These are phyloP conservation scores for Pichia sp. DNA, from an alignment of 1,139 yeast genomes.

Conservation along the genomic window DNA sequence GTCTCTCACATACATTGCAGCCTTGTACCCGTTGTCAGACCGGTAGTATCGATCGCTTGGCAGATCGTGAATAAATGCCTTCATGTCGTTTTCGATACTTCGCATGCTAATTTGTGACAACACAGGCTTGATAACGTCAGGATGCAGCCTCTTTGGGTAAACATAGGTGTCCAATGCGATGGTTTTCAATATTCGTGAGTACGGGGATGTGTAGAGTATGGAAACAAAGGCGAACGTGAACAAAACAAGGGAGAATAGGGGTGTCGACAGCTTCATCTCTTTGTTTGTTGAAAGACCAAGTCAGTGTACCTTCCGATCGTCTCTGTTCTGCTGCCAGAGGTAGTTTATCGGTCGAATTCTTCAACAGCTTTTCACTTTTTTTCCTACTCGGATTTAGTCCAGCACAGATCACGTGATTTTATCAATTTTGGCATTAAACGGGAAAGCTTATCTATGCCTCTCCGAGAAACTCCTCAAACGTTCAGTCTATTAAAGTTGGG, in stretches of 20 bases:
- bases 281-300: too few species aligned
- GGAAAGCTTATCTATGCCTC: too few species aligned
- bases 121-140: slow-evolving; percentile 7
- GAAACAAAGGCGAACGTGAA: not conserved
- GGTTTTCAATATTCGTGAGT: slow-evolving; percentile 12
- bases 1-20: slow-evolving; percentile 67
- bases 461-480: too few species aligned
- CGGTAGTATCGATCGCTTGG: slow-evolving; percentile 78
- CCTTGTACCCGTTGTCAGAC: slow-evolving; percentile 62
- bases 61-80: slow-evolving; percentile 28
- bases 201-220: slow-evolving; percentile 14
- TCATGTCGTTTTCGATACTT: slow-evolving; percentile 13
- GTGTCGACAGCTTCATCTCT: not conserved
- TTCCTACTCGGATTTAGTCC: too few species aligned
- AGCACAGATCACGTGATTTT: too few species aligned
- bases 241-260: not conserved
- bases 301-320: too few species aligned
- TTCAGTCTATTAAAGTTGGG: too few species aligned
- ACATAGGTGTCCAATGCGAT: slow-evolving; percentile 19
- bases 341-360: too few species aligned
- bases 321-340: too few species aligned
- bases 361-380: too few species aligned
- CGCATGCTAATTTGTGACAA: not conserved
- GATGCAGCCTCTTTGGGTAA: slow-evolving; percentile 20
- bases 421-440: too few species aligned